Evolutionary conservation across 345 rosid species (phyloP).

Genomic region (Viola odorata): DNA sequence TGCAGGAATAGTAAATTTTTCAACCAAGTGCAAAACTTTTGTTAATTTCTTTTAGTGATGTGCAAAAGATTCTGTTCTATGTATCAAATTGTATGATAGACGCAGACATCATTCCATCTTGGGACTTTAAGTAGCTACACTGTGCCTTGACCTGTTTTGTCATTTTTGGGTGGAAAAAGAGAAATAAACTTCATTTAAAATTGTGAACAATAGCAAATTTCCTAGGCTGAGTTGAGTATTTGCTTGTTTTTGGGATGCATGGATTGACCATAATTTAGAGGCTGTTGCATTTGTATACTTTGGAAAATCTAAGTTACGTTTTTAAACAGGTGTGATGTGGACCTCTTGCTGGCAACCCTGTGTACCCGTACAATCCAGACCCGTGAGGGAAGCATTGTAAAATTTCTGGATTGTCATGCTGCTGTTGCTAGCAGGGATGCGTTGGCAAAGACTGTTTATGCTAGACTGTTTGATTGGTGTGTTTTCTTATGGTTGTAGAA

Average conservation of each 20-base stretch:
- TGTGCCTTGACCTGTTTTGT: too few relatives aligned
- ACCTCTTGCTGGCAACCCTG: constrained; percentile 66
- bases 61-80: too few relatives aligned
- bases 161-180: too few relatives aligned
- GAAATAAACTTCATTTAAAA: too few relatives aligned
- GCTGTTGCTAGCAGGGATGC: constrained; percentile 96
- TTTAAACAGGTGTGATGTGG: constrained; percentile 72
- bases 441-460: constrained; percentile 87
- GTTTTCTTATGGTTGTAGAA: constrained; percentile 10
- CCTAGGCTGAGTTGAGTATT: not conserved
- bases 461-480: constrained; percentile 90
- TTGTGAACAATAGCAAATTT: too few relatives aligned
- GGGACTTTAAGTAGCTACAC: too few relatives aligned
- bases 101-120: too few relatives aligned
- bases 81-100: too few relatives aligned
- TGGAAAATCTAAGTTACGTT: constrained; percentile 5
- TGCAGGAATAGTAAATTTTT: constrained; percentile 2
- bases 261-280: not conserved
- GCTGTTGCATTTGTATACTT: not conserved
- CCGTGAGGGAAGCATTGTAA: constrained; percentile 86
- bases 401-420: constrained; percentile 86
- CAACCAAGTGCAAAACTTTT: not conserved
- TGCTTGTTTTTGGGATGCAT: not conserved
- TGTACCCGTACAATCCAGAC: constrained; percentile 93
- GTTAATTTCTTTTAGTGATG: too few relatives aligned